Evolutionary conservation across 106 monocot genomes (phyloP), one percentile per base, ranked within the genome.

Genomic region (Allium cepa): DNA sequence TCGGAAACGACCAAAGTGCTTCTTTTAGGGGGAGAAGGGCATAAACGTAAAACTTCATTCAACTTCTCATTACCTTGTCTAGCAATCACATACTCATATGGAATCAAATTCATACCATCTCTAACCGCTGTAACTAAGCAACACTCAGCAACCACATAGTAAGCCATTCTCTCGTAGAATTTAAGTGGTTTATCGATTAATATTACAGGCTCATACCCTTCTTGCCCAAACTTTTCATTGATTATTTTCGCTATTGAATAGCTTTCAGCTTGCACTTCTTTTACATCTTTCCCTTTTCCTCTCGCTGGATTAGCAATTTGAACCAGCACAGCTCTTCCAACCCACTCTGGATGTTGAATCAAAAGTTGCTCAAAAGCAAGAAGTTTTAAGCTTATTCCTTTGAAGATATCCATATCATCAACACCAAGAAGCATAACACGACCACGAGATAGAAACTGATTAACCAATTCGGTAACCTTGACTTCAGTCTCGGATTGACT

Each of bases 71-170:
- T 90, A 57, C 89, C 85, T 28, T 90, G 80, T 10, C 89, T 56
- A 0, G 89, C 79, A 17, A 90, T 81, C 11, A 90, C 65, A 49
- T 90, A 90, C 59, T 85, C 85, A 57, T 90, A 90, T 2, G 90
- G 90, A 26, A 90, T 90, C 4, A 85, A 77, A 78, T 90, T 90
- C 90, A 90, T 90, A 7, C 90, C 90, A 71, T 90, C 90, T 17
- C 90, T 73, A 9, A 90, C 90, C 0, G 90, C 90, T 4, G 85
- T 90, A 26, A 90, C 80, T 46, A 90, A 46, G 26, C 90, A 90
- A 17, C 85, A 90, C 64, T 90, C 85, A 0, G 90, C 90, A 10
- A 85, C 82, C 13, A 78, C 85, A 12, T 90, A 90, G 66, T 83
- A 85, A 9, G 85, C 90, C 63, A 80, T 76, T 47, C 83, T 63